Conservation (phyloP, 345 rosid species). For the Syzygium jambos region DNA sequence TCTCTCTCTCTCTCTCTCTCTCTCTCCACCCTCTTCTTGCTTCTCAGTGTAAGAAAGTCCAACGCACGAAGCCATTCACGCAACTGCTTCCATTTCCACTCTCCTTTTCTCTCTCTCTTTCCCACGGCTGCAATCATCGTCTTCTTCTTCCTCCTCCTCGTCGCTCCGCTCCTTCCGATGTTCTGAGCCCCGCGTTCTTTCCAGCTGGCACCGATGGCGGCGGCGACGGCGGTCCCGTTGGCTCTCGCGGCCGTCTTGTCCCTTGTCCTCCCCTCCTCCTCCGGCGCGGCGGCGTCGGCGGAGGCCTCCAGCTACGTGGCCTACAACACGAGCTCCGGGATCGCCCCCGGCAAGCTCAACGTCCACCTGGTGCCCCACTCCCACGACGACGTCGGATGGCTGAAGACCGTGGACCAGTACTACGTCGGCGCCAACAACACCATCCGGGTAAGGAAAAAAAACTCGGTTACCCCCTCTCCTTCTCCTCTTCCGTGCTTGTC, state of each 20-base stretch:
- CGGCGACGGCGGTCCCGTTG: slow-evolving; percentile 2
- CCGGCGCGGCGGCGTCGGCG: background rate
- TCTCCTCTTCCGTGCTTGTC: background rate
- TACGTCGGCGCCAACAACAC: slow-evolving; percentile 84
- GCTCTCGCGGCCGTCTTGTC: slow-evolving; percentile 1
- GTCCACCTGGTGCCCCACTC: slow-evolving; percentile 96
- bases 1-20: too few species aligned
- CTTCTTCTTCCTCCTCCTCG: background rate
- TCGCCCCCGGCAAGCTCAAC: slow-evolving; percentile 64
- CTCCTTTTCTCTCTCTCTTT: background rate
- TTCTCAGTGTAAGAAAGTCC: background rate
- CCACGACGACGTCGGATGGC: slow-evolving; percentile 96
- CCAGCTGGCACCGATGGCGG: background rate
- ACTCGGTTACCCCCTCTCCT: too few species aligned
- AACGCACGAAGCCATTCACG: background rate
- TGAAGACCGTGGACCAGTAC: slow-evolving; percentile 96
- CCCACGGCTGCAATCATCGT: background rate
- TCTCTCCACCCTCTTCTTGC: background rate
- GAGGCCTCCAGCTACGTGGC: slow-evolving; percentile 41
- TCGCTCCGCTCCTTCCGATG: background rate
- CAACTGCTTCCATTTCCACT: background rate
- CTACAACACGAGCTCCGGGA: slow-evolving; percentile 52
- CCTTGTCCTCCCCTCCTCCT: slow-evolving; percentile 2
- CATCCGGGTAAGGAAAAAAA: slow-evolving; percentile 41
- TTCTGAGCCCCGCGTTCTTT: background rate